phyloP scores from a whole-genome alignment of 2,329 filamentous ascomycete species.

The Aspergillus sp. region DNA sequence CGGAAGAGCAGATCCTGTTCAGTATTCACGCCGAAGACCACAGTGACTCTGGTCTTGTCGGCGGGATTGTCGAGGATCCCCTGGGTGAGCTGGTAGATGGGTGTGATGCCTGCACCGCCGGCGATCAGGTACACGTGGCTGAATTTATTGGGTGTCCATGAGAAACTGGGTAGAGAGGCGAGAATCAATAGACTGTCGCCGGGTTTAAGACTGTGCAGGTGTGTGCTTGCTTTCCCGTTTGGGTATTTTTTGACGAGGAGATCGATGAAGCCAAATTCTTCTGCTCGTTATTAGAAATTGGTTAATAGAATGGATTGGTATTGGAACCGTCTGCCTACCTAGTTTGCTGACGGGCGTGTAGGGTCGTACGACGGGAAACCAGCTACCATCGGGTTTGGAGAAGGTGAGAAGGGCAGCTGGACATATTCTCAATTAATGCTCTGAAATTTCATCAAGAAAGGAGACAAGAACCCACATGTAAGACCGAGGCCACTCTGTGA shows the following conservation, averaged over 20 bases:
- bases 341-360: constrained; percentile 64
- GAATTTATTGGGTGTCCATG: constrained; percentile 52
- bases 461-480: constrained; percentile 10
- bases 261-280: constrained; percentile 60
- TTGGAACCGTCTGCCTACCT: constrained; percentile 34
- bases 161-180: constrained; percentile 54
- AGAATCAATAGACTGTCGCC: constrained; percentile 63
- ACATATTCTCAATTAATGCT: background rate
- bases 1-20: constrained; percentile 62
- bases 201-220: constrained; percentile 65
- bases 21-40: constrained; percentile 67
- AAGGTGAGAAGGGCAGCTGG: constrained; percentile 60
- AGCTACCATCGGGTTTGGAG: constrained; percentile 58
- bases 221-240: constrained; percentile 61
- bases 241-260: constrained; percentile 70
- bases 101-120: constrained; percentile 72
- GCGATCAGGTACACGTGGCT: constrained; percentile 65
- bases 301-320: background rate
- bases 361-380: constrained; percentile 61
- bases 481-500: constrained; percentile 10
- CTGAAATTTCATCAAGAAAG: background rate
- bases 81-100: constrained; percentile 64
- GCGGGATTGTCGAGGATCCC: constrained; percentile 62
- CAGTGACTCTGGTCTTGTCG: constrained; percentile 62
- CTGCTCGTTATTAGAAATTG: constrained; percentile 30